Conservation (phyloP, 139 green algal species). For the Astrephomene gubernaculifera region DNA sequence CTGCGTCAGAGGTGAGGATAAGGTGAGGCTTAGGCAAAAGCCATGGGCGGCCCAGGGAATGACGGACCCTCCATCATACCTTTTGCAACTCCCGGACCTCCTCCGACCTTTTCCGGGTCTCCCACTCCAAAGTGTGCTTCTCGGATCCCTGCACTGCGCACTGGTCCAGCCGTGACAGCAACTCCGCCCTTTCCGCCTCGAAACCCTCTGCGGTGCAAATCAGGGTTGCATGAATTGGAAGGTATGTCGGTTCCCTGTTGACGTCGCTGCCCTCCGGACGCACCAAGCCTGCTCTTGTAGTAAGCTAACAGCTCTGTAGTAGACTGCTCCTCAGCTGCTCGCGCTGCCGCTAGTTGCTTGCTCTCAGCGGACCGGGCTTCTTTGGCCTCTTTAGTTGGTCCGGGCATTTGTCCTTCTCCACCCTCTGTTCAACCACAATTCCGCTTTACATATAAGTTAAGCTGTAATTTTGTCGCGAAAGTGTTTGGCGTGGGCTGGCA, state of each 20-base stretch:
- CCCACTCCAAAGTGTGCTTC: slow-evolving; percentile 73
- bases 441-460: not conserved
- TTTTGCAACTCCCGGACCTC: slow-evolving; percentile 90
- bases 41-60: not conserved
- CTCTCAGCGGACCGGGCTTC: not conserved
- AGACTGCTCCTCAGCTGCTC: slow-evolving; percentile 28
- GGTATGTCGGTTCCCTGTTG: not conserved
- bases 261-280: too few relatives aligned
- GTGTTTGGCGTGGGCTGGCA: not conserved
- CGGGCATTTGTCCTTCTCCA: not conserved
- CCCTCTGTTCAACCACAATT: too few relatives aligned
- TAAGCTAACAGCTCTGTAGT: slow-evolving; percentile 56
- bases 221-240: not conserved
- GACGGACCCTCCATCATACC: slow-evolving; percentile 40
- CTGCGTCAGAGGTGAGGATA: slow-evolving; percentile 55
- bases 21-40: not conserved
- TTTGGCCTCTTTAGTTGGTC: not conserved
- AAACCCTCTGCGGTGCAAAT: slow-evolving; percentile 72
- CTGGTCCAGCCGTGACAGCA: slow-evolving; percentile 75
- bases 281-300: slow-evolving; percentile 68
- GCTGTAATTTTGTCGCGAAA: not conserved
- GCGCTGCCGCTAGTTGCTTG: not conserved
- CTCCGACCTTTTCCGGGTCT: slow-evolving; percentile 78
- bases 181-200: slow-evolving; percentile 77
- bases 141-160: slow-evolving; percentile 62